A percentile compares a stretch with the other conserved stretches of the same genome.
These are phyloP conservation scores for Tuber melanosporum DNA, from an alignment of 495 filamentous ascomycete genomes.

Conservation along the genomic window DNA sequence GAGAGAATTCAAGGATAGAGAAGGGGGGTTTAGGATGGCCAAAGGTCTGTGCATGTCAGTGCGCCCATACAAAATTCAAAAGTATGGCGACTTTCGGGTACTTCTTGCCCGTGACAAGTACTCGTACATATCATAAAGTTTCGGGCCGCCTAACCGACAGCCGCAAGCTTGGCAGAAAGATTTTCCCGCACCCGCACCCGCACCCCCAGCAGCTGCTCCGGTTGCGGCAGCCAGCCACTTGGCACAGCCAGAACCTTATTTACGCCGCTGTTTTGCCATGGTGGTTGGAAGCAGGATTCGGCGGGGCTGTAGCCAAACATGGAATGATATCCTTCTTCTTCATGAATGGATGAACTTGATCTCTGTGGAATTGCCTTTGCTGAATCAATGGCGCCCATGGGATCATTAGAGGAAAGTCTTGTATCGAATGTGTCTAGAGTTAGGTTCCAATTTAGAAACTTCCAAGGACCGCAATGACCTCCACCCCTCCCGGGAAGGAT, in stretches of 20 bases:
- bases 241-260: neutral
- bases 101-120: too few species aligned
- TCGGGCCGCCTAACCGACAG: neutral
- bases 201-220: neutral
- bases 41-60: too few species aligned
- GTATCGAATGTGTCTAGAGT: neutral
- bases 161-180: neutral
- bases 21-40: too few species aligned
- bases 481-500: neutral
- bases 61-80: too few species aligned
- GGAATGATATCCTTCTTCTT: neutral
- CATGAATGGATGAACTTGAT: neutral
- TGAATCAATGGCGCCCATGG: neutral
- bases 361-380: neutral
- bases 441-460: neutral
- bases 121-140: neutral
- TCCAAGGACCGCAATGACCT: neutral
- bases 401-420: neutral
- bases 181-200: neutral
- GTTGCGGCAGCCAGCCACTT: neutral
- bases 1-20: too few species aligned
- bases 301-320: neutral
- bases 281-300: neutral
- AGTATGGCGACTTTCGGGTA: too few species aligned
- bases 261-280: neutral